Evolutionary conservation across 208 protist species (phyloP).

Genomic region (Trypanosoma caninum): DNA sequence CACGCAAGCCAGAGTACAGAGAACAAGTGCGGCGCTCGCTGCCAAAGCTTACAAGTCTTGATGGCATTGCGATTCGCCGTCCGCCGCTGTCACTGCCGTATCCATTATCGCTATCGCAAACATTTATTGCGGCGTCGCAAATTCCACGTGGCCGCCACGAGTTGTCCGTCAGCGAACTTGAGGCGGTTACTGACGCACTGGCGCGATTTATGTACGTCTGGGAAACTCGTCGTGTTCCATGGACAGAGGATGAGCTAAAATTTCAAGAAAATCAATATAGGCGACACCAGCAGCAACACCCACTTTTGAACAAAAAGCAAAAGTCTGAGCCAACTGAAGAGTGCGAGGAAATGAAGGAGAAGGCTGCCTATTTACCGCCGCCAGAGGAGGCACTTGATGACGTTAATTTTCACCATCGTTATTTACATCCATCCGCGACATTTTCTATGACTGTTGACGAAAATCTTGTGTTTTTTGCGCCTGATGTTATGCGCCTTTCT

Average conservation of each 20-base stretch:
- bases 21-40: slow-evolving; percentile 78
- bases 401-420: slow-evolving; percentile 82
- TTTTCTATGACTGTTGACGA: slow-evolving; percentile 56
- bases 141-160: neutral
- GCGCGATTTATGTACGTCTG: slow-evolving; percentile 67
- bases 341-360: neutral
- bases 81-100: slow-evolving; percentile 64
- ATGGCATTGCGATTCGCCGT: slow-evolving; percentile 71
- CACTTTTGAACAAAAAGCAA: slow-evolving; percentile 1
- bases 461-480: slow-evolving; percentile 43
- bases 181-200: slow-evolving; percentile 50
- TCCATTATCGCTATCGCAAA: slow-evolving; percentile 41
- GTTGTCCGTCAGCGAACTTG: slow-evolving; percentile 19
- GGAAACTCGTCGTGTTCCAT: slow-evolving; percentile 71
- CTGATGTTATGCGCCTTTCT: slow-evolving; percentile 41
- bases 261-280: slow-evolving; percentile 1
- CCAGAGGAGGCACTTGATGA: slow-evolving; percentile 72
- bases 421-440: slow-evolving; percentile 62
- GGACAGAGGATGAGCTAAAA: slow-evolving; percentile 39
- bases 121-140: slow-evolving; percentile 8
- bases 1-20: slow-evolving; percentile 83
- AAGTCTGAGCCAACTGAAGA: too few species aligned
- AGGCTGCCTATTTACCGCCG: neutral
- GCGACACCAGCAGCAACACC: neutral
- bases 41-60: slow-evolving; percentile 71